phyloP scores from a whole-genome alignment of 768 basidiomycete species.

The Macrolepiota dolichaula region DNA sequence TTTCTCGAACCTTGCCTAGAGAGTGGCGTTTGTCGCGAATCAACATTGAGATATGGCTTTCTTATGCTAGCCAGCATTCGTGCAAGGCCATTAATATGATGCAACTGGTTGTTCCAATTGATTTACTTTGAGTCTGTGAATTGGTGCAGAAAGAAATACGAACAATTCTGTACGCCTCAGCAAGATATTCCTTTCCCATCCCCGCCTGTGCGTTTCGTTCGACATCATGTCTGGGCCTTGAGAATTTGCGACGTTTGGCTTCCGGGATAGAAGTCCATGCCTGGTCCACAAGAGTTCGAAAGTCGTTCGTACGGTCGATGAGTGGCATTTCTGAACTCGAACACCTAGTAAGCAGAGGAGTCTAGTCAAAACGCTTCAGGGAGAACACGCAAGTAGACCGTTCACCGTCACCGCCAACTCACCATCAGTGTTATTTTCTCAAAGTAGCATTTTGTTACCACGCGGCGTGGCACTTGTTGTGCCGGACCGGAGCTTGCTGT shows the following conservation, averaged over 20 bases:
- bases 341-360: conserved; percentile 6
- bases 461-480: neutral
- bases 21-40: conserved; percentile 51
- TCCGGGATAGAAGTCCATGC: conserved; percentile 39
- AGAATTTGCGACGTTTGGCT: conserved; percentile 48
- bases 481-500: neutral
- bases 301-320: conserved; percentile 60
- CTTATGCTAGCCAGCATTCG: conserved; percentile 75
- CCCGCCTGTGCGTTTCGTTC: conserved; percentile 34
- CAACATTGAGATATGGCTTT: conserved; percentile 83
- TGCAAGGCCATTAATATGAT: conserved; percentile 66
- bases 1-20: conserved; percentile 48
- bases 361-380: conserved; percentile 1
- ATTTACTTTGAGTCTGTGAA: neutral
- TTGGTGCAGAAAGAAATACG: neutral
- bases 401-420: neutral
- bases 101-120: conserved; percentile 44
- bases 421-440: neutral
- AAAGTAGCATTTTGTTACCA: neutral
- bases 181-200: conserved; percentile 64
- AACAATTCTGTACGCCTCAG: conserved; percentile 75
- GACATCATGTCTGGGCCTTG: conserved; percentile 21
- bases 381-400: neutral
- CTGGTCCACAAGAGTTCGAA: conserved; percentile 48
- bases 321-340: conserved; percentile 46